Percentiles rank a stretch among this genome's conserved stretches.
Evolutionary conservation across 2,329 filamentous ascomycete species (phyloP).

Genomic region (Gliomastix tumulicola): DNA sequence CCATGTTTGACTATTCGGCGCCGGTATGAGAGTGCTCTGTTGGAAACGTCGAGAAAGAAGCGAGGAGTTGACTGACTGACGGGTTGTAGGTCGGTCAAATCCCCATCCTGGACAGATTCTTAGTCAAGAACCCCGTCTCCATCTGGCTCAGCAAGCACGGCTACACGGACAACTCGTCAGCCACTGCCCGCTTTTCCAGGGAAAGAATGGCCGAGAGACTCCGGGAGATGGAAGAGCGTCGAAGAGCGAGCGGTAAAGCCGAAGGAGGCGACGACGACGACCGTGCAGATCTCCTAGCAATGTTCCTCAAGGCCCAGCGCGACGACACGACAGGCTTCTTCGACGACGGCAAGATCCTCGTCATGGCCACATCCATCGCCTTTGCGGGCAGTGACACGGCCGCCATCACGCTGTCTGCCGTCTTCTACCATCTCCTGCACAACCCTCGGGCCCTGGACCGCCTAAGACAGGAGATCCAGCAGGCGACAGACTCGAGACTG

Average conservation of each 20-base stretch:
- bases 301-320: constrained; percentile 59
- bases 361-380: constrained; percentile 60
- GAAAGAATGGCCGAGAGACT: constrained; percentile 60
- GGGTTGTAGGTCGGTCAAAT: constrained; percentile 60
- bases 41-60: too few relatives aligned
- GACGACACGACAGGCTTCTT: constrained; percentile 64
- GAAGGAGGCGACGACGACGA: constrained; percentile 27
- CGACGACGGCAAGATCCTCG: constrained; percentile 61
- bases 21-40: neutral
- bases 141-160: constrained; percentile 62
- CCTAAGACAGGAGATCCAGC: constrained; percentile 57
- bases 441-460: constrained; percentile 47
- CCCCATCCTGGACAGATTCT: constrained; percentile 60
- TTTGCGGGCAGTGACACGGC: constrained; percentile 76
- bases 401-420: constrained; percentile 62
- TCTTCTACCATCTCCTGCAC: constrained; percentile 70
- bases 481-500: constrained; percentile 41
- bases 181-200: constrained; percentile 63
- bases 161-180: constrained; percentile 60
- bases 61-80: too few relatives aligned
- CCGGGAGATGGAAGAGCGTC: constrained; percentile 7
- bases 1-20: constrained; percentile 2
- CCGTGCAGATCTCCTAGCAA: constrained; percentile 55
- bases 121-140: constrained; percentile 69
- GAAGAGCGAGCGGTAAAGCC: constrained; percentile 24